Conservation (phyloP, 1,284 basidiomycete genomes). For the Volvariella surrecta region DNA sequence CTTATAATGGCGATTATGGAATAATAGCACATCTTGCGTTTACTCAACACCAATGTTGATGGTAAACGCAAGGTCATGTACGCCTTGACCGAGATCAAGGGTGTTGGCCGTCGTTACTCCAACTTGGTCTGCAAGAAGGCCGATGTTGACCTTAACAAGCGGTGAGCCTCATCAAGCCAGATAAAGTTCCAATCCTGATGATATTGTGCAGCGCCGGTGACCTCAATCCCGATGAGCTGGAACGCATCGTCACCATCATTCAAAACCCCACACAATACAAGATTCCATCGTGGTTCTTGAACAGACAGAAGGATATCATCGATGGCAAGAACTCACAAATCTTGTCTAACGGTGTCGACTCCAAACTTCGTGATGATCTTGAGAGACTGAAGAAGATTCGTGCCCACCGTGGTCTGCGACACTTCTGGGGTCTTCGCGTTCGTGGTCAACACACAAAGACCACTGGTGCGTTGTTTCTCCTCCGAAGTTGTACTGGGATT, state of each 20-base stretch:
- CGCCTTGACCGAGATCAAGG: constrained; percentile 98
- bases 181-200: constrained; percentile 18
- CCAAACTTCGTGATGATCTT: constrained; percentile 97
- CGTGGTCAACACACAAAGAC: constrained; percentile 99
- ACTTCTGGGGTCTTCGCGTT: constrained; percentile 94
- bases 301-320: constrained; percentile 97
- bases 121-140: constrained; percentile 99
- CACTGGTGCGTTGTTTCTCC: constrained; percentile 56
- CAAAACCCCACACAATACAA: constrained; percentile 99
- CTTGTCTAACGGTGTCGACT: constrained; percentile 96
- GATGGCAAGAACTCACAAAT: constrained; percentile 98
- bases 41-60: constrained; percentile 99
- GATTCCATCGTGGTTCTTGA: constrained; percentile 98
- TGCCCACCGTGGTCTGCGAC: constrained; percentile 95
- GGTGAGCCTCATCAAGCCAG: constrained; percentile 53
- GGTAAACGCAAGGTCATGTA: constrained; percentile 99
- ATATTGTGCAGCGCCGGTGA: constrained; percentile 29
- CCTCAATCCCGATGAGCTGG: constrained; percentile 70
- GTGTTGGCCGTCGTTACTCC: constrained; percentile 98
- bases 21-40: constrained; percentile 94
- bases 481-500: neutral
- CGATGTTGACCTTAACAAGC: constrained; percentile 98
- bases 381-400: constrained; percentile 99
- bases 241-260: constrained; percentile 99
- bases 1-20: constrained; percentile 8